Conservation (phyloP, 2,329 filamentous ascomycete species). For the Xylaria sp. region DNA sequence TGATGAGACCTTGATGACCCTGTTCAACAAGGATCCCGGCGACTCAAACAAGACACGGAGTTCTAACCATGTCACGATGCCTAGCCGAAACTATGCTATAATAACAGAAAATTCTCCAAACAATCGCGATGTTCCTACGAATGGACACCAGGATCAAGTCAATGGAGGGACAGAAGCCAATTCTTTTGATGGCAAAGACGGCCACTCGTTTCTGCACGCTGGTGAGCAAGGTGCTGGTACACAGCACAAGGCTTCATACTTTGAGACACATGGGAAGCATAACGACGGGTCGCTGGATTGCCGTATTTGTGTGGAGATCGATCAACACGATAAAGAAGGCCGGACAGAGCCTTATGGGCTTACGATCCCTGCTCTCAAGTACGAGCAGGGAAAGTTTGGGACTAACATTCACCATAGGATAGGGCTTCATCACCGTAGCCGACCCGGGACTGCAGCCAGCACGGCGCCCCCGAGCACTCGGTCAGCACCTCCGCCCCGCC, state of each 20-base stretch:
- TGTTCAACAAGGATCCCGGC: constrained; percentile 92
- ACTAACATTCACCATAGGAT: constrained; percentile 41
- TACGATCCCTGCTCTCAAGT: constrained; percentile 76
- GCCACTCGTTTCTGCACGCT: constrained; percentile 75
- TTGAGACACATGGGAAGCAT: constrained; percentile 62
- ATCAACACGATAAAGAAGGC: constrained; percentile 83
- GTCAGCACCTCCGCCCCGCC: constrained; percentile 41
- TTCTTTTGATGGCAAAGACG: constrained; percentile 64
- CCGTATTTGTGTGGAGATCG: constrained; percentile 85
- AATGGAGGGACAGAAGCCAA: constrained; percentile 28
- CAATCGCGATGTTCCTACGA: constrained; percentile 49
- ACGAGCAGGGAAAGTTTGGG: constrained; percentile 46
- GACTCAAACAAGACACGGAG: constrained; percentile 75
- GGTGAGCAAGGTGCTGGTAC: constrained; percentile 86
- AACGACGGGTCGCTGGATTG: constrained; percentile 78
- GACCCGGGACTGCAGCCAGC: constrained; percentile 44
- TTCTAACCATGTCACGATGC: constrained; percentile 87
- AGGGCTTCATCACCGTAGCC: constrained; percentile 44
- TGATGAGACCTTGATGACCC: constrained; percentile 91
- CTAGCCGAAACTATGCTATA: constrained; percentile 92
- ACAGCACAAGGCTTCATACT: constrained; percentile 75
- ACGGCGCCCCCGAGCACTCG: constrained; percentile 40
- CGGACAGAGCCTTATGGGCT: constrained; percentile 85
- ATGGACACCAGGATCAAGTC: constrained; percentile 33
- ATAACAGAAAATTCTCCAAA: constrained; percentile 86